Evolutionary conservation across 2,329 filamentous ascomycete species (phyloP), one percentile per base, ranked within the genome.

Genomic region (Chrysoporthe austroafricana): DNA sequence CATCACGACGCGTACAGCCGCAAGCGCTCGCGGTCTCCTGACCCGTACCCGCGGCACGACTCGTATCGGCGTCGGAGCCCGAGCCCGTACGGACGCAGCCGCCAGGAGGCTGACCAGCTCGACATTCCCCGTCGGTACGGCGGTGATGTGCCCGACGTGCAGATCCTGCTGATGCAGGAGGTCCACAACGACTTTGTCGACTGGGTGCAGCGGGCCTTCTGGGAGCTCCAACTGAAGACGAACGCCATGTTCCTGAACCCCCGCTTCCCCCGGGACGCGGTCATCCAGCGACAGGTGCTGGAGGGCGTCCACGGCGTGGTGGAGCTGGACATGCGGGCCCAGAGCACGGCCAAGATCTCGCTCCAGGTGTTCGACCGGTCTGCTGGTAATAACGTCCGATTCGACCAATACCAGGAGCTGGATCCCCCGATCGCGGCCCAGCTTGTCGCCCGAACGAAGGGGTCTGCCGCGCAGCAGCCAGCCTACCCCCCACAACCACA

Each of bases 221-320:
- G 86, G 67, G 84, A 86, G 44, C 89, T 90, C 65, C 89, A 89
- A 2, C 82, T 98, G 48, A 90, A 87, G 69, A 90, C 90, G 16
- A 91, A 96, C 73, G 89, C 94, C 26, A 90, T 97, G 79, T 91
- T 91, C 72, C 83, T 97, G 58, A 91, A 90, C 66, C 89, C 93
- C 42, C 88, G 91, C 32, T 88, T 96, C 58, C 87, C 91, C 21
- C 89, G 94, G 70, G 88, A 91, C 46, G 87, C 90, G 5, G 89
- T 97, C n/a, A 88, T 97, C 63, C 90, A 93, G 72, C 86, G 92
- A 63, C 93, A 97, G 76, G 92, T 96, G 48, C 82, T 94, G 13
- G 94, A 98, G 77, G 95, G 96, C 21, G 95, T 97, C 1, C 86
- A 92, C 63, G 95, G 91, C 9, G 91, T 97, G 16, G 89, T 93